Percentiles rank a stretch among this genome's conserved stretches.
These are phyloP conservation scores for Ceratocystis ficicola DNA, from an alignment of 2,329 filamentous ascomycete genomes.

Conservation along the genomic window DNA sequence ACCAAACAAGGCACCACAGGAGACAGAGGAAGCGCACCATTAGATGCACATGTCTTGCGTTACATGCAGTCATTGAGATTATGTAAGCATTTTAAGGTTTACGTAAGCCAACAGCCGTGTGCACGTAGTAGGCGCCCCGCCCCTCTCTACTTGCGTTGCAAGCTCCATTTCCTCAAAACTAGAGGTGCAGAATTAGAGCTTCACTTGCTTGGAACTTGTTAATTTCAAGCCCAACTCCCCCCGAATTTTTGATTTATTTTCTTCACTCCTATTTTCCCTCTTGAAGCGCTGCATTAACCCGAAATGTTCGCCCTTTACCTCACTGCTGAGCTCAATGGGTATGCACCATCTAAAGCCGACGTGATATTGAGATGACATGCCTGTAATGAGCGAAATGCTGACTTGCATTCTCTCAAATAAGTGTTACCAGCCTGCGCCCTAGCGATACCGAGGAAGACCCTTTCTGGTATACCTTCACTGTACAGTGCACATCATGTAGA, in stretches of 20 bases:
- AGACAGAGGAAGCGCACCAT: too few relatives aligned
- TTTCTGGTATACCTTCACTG: conserved; percentile 96
- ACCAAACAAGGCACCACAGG: too few relatives aligned
- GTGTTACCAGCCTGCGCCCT: conserved; percentile 81
- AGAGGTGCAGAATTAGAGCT: neutral
- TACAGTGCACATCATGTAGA: conserved; percentile 94
- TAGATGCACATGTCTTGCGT: too few relatives aligned
- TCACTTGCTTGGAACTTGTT: neutral
- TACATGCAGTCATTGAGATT: too few relatives aligned
- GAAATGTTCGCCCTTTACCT: conserved; percentile 55
- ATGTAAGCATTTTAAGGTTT: too few relatives aligned
- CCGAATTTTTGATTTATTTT: neutral
- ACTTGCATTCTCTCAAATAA: conserved; percentile 31
- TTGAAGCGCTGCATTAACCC: neutral
- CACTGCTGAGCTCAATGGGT: conserved; percentile 60
- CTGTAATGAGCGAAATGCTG: conserved; percentile 9
- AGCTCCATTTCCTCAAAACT: neutral
- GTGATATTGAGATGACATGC: neutral
- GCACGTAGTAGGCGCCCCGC: neutral
- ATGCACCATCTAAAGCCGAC: conserved; percentile 27
- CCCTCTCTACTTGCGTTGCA: conserved; percentile 6
- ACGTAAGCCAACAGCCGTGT: too few relatives aligned
- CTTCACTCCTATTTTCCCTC: neutral
- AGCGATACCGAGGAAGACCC: conserved; percentile 67
- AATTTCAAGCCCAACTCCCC: neutral